Evolutionary conservation across 768 basidiomycete genomes (phyloP), one percentile per base, ranked within the genome.

Genomic region (Suillus spraguei): DNA sequence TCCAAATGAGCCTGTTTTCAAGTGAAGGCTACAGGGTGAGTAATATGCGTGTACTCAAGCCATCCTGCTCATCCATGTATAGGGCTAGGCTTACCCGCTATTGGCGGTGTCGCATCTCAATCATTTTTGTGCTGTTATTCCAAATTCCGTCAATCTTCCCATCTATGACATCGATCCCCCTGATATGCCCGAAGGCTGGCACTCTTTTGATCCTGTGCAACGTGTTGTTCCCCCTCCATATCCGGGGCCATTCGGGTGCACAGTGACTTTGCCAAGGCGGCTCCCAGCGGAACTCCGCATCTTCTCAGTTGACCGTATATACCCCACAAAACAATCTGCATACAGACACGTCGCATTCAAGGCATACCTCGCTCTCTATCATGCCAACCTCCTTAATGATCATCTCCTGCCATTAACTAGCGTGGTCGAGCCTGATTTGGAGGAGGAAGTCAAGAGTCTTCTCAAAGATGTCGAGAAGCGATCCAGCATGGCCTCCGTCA

Each of bases 111-210:
- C 86, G 1, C 90, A 92, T 67, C 76, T 95, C 24, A 79, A 84
- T 44, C 87, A 92, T 68, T 93, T 92, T 71, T 94, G 91, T 67
- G 79, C 88, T 3, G 81, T 89, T 32, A 84, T 94, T 47, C 87
- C 88, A 2, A 80, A 78, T 63, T 71, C 80, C 16, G 77, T 79
- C 79, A 82, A 86, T 52, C 73, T 75, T 14, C 85, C 89, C 0
- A 71, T 91, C 1, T 89, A 86, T 64, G 89, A 89, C 55, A 79
- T 88, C 9, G 84, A 90, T 65, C 89, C 88, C 8, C 88, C 86
- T 0, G 87, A 88, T 22, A 81, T 84, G 62, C 80, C 81, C 2
- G 78, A 84, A 64, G 87, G 86, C 5, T 87, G 87, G 87, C 85
- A 90, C 71, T 74, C 82, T 5, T 74, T 78, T 14, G 72, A 76